Base-by-base conservation (phyloP, 345 rosid species). In the Salix suchowensis region DNA sequence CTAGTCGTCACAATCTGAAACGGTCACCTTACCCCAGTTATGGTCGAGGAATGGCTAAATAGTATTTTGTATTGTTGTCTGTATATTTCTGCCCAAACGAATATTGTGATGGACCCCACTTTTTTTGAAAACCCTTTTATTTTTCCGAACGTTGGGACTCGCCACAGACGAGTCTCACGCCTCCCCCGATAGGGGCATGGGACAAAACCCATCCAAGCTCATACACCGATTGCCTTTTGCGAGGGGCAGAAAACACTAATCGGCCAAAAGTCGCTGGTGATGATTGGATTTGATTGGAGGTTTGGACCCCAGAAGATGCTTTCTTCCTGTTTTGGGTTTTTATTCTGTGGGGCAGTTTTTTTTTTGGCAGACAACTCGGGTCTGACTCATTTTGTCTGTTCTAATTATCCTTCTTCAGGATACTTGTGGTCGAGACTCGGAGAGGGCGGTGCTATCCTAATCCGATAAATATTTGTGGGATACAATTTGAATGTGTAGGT, bases 31-130 rank as follows among this genome's bases (percentile, higher is more conserved):
- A 4, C 52, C 52, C 15, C 52, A 14, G 2, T 77, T 84, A 88
- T 85, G 89, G 88, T 68, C 79, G 71, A 73, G 81, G 82, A 78
- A 86, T 82, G 89, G 88, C 46, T 76, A 48, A n/a, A 42, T 61
- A 36, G 36, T 64, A 82, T 76, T 82, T 71, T 81, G 73, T 70
- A 76, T 78, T 72, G 19, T 65, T 68, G 23, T 67, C 30, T 37
- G 40, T 12, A 1, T 68, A 18, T 48, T 12, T 36, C 4, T 19
- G 28, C 10, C 16, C 75, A 46, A 64, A 50, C 8, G 58, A 52
- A 52, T 19, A 52, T 19, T 52, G 23, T 52, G 7, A 19, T 37
- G 34, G 71, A 66, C 1, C 74, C 82, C 62, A 60, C 7, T 28
- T 34, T 30, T 5, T 54, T 42, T 73, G 6, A 42, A 24, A 42